A percentile compares a stretch with the other conserved stretches of the same genome.
These are phyloP conservation scores for Suillus brevipes DNA, from an alignment of 768 basidiomycete species.

Conservation along the genomic window DNA sequence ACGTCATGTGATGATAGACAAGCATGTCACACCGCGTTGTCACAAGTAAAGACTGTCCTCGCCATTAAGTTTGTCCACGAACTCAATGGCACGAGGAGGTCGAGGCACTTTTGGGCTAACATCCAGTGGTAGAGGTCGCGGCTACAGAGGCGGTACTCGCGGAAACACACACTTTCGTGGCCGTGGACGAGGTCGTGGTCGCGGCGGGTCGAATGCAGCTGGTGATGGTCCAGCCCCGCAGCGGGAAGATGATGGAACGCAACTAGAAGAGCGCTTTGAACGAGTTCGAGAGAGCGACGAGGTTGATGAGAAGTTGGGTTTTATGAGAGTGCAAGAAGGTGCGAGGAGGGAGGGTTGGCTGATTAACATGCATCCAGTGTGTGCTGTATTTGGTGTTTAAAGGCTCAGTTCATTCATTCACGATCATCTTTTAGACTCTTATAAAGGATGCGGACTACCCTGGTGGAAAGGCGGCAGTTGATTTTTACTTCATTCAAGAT, in stretches of 20 bases:
- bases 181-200: conserved; percentile 47
- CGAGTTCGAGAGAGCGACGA: conserved; percentile 74
- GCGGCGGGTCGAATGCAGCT: conserved; percentile 35
- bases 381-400: conserved; percentile 29
- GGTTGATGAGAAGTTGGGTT: conserved; percentile 92
- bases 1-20: not conserved
- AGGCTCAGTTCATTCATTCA: conserved; percentile 1
- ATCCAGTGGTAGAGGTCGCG: conserved; percentile 41
- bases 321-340: conserved; percentile 79
- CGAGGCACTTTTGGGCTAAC: conserved; percentile 58
- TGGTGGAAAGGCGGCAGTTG: conserved; percentile 85
- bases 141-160: conserved; percentile 40
- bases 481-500: conserved; percentile 97
- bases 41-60: not conserved
- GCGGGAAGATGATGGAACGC: conserved; percentile 89
- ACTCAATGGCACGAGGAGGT: conserved; percentile 44
- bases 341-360: conserved; percentile 84
- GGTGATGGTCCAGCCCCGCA: conserved; percentile 54
- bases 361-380: conserved; percentile 96
- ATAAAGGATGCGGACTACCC: conserved; percentile 85
- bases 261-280: conserved; percentile 84
- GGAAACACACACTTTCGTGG: conserved; percentile 42
- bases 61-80: not conserved
- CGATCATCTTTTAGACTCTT: conserved; percentile 56
- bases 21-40: conserved; percentile 8